Evolutionary conservation across 768 basidiomycete species (phyloP).

Genomic region (Tylopilus plumbeoviolaceoides): DNA sequence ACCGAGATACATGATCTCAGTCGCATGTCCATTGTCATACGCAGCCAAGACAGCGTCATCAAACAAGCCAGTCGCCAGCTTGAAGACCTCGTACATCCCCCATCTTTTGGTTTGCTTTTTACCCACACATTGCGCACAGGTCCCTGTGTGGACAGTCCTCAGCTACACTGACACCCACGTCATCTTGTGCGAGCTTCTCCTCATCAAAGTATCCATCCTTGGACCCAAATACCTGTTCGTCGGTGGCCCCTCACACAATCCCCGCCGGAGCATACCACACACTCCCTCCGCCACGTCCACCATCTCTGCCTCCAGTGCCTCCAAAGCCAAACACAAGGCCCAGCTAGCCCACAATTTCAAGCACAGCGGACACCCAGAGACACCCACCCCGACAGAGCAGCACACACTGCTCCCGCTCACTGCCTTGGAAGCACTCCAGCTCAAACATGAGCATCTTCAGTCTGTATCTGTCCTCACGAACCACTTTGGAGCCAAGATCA

Average conservation of each 20-base stretch:
- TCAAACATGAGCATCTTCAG: slow-evolving; percentile 85
- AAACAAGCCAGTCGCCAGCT: slow-evolving; percentile 96
- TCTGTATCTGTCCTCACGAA: slow-evolving; percentile 79
- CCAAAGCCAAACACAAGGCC: slow-evolving; percentile 69
- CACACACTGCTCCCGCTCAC: slow-evolving; percentile 48
- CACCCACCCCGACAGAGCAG: not conserved
- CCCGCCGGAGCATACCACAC: slow-evolving; percentile 40
- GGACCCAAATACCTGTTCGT: slow-evolving; percentile 92
- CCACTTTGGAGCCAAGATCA: slow-evolving; percentile 91
- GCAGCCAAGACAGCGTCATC: slow-evolving; percentile 95
- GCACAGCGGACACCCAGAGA: slow-evolving; percentile 43
- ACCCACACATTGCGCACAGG: slow-evolving; percentile 50
- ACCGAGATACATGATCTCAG: slow-evolving; percentile 96
- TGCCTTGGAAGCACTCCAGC: slow-evolving; percentile 80
- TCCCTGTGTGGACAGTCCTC: slow-evolving; percentile 98
- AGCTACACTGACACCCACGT: slow-evolving; percentile 95
- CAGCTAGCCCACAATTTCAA: slow-evolving; percentile 77
- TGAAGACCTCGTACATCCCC: slow-evolving; percentile 83
- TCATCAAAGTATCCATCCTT: slow-evolving; percentile 95
- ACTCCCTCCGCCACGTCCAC: not conserved
- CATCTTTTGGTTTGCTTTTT: too few species aligned
- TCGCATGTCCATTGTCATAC: slow-evolving; percentile 96
- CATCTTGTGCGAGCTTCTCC: slow-evolving; percentile 89
- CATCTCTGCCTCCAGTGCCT: slow-evolving; percentile 26
- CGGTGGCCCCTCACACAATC: slow-evolving; percentile 81